Percentiles rank a stretch among this genome's conserved stretches.
Conservation (phyloP, 768 basidiomycete genomes). For the Lentinus brumalis region DNA sequence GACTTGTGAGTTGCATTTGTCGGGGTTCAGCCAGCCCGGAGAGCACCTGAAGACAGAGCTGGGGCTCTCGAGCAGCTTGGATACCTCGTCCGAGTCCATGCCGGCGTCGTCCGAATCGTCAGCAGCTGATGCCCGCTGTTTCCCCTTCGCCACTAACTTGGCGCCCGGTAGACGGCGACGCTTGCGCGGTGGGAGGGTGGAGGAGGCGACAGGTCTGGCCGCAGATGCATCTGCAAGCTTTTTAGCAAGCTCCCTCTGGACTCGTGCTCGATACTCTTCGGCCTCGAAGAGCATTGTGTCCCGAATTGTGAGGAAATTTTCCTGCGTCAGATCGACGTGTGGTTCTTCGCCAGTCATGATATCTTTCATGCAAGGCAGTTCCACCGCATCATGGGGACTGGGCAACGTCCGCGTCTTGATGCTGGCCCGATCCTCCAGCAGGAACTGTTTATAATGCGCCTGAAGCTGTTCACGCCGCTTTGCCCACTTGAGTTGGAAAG, state of each 20-base stretch:
- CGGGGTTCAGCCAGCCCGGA: background rate
- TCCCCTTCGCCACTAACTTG: background rate
- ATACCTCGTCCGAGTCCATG: background rate
- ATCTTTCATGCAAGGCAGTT: background rate
- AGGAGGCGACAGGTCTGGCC: background rate
- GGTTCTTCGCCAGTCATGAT: background rate
- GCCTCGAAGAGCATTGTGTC: background rate
- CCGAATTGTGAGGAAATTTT: background rate
- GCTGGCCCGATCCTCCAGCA: background rate
- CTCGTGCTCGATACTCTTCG: background rate
- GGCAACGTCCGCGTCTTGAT: slow-evolving; percentile 4
- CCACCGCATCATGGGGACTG: background rate
- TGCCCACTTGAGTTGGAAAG: background rate
- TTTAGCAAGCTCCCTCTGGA: background rate
- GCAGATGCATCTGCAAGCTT: background rate
- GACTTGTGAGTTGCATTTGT: background rate
- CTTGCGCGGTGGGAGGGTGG: background rate
- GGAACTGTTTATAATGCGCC: background rate
- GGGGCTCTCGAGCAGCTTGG: background rate
- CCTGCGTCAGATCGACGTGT: background rate
- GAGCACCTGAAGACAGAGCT: background rate
- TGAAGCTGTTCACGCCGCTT: slow-evolving; percentile 1
- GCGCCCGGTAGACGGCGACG: background rate
- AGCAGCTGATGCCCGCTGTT: background rate
- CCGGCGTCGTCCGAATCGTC: background rate